Conservation (phyloP, 768 basidiomycete species). For the Termitomyces sp. region DNA sequence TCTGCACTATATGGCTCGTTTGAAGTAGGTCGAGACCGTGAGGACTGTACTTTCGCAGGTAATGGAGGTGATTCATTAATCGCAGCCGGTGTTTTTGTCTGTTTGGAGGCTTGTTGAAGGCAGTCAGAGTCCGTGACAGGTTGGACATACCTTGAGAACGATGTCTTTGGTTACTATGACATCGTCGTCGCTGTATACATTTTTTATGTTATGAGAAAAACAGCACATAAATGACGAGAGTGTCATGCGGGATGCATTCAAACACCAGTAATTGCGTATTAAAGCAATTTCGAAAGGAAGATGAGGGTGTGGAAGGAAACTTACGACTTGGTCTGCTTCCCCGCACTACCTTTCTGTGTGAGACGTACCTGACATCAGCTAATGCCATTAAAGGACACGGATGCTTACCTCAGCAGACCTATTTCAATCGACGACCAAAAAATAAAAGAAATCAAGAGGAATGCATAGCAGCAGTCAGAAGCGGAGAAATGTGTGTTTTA, state of each 20-base stretch:
- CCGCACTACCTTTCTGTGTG: conserved; percentile 15
- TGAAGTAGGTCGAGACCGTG: not conserved
- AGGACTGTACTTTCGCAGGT: conserved; percentile 18
- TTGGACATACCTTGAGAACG: conserved; percentile 20
- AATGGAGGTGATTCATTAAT: conserved; percentile 6
- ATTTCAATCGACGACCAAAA: conserved; percentile 6
- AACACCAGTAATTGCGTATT: conserved; percentile 17
- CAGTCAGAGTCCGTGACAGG: not conserved
- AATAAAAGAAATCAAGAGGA: not conserved
- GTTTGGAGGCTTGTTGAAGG: not conserved
- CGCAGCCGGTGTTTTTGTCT: conserved; percentile 10
- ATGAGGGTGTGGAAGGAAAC: conserved; percentile 10
- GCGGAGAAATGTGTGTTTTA: not conserved
- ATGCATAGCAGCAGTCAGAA: not conserved
- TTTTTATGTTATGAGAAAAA: conserved; percentile 46
- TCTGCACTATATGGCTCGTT: conserved; percentile 45
- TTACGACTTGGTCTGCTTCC: conserved; percentile 16
- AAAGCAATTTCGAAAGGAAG: not conserved
- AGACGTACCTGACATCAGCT: conserved; percentile 13
- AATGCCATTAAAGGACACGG: conserved; percentile 2
- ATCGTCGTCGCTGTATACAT: conserved; percentile 46
- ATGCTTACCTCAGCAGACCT: conserved; percentile 26
- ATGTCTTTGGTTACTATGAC: conserved; percentile 24
- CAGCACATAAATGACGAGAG: conserved; percentile 61
- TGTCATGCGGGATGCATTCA: conserved; percentile 48